Conservation (phyloP, 345 rosid genomes). For the Bretschneidera sinensis region DNA sequence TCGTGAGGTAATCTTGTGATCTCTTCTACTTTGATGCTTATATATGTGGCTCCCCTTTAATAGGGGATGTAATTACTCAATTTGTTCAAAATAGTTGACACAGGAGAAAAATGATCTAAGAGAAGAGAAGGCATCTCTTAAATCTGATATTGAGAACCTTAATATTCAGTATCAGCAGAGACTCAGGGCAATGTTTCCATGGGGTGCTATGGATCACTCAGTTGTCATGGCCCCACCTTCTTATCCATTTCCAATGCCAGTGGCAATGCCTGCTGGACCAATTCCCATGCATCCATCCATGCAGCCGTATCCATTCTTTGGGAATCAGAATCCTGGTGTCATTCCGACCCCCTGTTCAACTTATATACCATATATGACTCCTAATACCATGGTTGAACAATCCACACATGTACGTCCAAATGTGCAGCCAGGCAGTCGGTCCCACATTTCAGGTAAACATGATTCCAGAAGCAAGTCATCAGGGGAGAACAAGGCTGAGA, state of each 20-base stretch:
- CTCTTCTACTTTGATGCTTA: conserved; percentile 1
- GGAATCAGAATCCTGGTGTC: conserved; percentile 64
- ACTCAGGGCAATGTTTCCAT: conserved; percentile 55
- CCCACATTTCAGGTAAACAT: conserved; percentile 38
- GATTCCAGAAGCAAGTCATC: conserved; percentile 49
- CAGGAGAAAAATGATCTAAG: conserved; percentile 85
- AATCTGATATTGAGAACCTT: conserved; percentile 68
- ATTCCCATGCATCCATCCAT: conserved; percentile 81
- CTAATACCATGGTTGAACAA: conserved; percentile 53
- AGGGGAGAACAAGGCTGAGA: conserved; percentile 52
- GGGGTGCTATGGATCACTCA: conserved; percentile 67
- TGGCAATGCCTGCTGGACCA: conserved; percentile 71
- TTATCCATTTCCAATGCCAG: conserved; percentile 63
- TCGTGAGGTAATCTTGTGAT: conserved; percentile 50
- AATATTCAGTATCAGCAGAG: conserved; percentile 77
- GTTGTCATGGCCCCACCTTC: conserved; percentile 73
- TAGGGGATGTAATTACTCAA: background rate
- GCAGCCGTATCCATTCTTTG: conserved; percentile 71
- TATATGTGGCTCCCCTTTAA: background rate
- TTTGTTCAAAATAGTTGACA: conserved; percentile 44
- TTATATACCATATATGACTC: conserved; percentile 62
- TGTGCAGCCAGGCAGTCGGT: conserved; percentile 32
- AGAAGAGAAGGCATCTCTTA: conserved; percentile 82
- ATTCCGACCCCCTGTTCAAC: conserved; percentile 62
- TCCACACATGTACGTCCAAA: conserved; percentile 36